Percentiles rank a stretch among this genome's conserved stretches.
Evolutionary conservation across 2,329 filamentous ascomycete genomes (phyloP).

Genomic region (Pseudogymnoascus sp.): DNA sequence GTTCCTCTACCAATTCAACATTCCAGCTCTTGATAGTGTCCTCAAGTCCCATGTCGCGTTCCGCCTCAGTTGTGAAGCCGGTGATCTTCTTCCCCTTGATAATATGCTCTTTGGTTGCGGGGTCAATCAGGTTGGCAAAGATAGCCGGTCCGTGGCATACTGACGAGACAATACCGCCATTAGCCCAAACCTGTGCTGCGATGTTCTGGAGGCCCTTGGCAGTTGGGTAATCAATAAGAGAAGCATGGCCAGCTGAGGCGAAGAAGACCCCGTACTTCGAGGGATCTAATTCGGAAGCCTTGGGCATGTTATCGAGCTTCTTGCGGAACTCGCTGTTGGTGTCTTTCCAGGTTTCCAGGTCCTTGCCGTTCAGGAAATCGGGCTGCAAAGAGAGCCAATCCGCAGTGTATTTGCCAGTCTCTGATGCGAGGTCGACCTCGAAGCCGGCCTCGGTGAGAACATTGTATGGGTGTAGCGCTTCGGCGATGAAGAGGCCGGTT

Average conservation of each 20-base stretch:
- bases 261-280: constrained; percentile 32
- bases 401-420: constrained; percentile 35
- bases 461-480: constrained; percentile 41
- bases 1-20: constrained; percentile 28
- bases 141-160: constrained; percentile 36
- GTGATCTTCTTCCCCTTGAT: constrained; percentile 32
- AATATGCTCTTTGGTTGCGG: constrained; percentile 27
- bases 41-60: constrained; percentile 29
- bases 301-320: constrained; percentile 36
- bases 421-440: constrained; percentile 39
- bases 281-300: constrained; percentile 29
- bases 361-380: constrained; percentile 34
- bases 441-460: constrained; percentile 37
- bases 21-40: constrained; percentile 27
- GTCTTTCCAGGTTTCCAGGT: constrained; percentile 34
- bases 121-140: constrained; percentile 29
- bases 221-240: constrained; percentile 38
- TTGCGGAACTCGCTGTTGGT: constrained; percentile 34
- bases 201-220: constrained; percentile 34
- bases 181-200: constrained; percentile 32
- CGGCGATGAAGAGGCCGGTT: constrained; percentile 37
- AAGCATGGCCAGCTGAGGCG: constrained; percentile 36
- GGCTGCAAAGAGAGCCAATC: constrained; percentile 37
- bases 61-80: constrained; percentile 34
- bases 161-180: constrained; percentile 34